These are phyloP conservation scores for Davidsoniella eucalypti DNA, from an alignment of 2,329 filamentous ascomycete species.

Conservation along the genomic window DNA sequence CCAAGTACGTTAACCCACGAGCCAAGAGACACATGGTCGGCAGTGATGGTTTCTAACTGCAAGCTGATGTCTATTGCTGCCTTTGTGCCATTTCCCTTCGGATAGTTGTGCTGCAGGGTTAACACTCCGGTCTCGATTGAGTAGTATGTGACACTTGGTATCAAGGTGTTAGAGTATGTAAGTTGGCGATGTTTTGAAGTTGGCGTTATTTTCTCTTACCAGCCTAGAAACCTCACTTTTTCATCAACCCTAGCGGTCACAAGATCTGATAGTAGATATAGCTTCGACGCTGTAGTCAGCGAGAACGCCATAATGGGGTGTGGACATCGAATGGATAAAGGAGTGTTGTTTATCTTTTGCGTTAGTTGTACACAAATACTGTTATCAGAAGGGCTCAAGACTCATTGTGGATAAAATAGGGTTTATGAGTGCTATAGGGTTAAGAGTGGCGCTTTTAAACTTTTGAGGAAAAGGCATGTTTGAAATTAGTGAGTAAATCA, in stretches of 20 bases:
- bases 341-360: no score
- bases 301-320: slow-evolving; percentile 16
- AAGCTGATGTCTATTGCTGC: slow-evolving; percentile 56
- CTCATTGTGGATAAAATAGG: no score
- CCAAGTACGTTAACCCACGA: slow-evolving; percentile 83
- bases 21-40: slow-evolving; percentile 52
- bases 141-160: slow-evolving; percentile 28
- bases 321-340: no score
- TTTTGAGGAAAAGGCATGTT: no score
- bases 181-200: slow-evolving; percentile 13
- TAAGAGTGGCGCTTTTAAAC: no score
- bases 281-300: slow-evolving; percentile 45
- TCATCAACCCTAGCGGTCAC: slow-evolving; percentile 34
- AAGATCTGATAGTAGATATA: slow-evolving; percentile 49
- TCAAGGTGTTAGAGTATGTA: slow-evolving; percentile 10
- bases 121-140: slow-evolving; percentile 41
- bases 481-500: no score
- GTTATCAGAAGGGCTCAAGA: no score
- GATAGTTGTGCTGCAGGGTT: slow-evolving; percentile 51
- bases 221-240: slow-evolving; percentile 88
- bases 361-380: no score
- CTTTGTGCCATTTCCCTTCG: slow-evolving; percentile 26
- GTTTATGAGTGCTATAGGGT: no score
- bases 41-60: slow-evolving; percentile 47
- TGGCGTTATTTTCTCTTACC: slow-evolving; percentile 37